These are phyloP conservation scores for Smittium mucronatum DNA, from an alignment of 371 early-diverging fungal species.

Conservation along the genomic window DNA sequence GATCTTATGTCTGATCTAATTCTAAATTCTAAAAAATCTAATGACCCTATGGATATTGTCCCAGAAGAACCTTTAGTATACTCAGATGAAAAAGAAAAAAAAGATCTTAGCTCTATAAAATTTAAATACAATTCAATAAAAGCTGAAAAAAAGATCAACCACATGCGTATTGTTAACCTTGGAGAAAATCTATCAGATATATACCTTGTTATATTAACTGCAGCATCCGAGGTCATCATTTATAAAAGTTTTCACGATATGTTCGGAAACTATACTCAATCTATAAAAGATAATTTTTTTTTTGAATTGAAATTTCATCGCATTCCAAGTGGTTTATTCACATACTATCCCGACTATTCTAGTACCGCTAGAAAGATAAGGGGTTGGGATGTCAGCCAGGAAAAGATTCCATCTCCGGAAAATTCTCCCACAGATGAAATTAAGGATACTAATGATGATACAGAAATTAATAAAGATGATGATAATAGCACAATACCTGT, in stretches of 20 bases:
- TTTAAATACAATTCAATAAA: neutral
- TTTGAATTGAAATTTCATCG: conserved; percentile 26
- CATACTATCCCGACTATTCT: conserved; percentile 25
- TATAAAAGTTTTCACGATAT: conserved; percentile 10
- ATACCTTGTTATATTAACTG: conserved; percentile 18
- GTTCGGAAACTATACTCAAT: neutral
- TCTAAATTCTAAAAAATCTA: no score
- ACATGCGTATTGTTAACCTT: conserved; percentile 21
- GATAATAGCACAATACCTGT: conserved; percentile 11
- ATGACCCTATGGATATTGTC: neutral
- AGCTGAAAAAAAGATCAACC: conserved; percentile 16
- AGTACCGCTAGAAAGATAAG: conserved; percentile 15
- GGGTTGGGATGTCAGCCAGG: conserved; percentile 17
- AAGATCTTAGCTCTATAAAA: conserved; percentile 1
- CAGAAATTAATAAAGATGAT: conserved; percentile 8
- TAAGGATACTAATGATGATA: conserved; percentile 13
- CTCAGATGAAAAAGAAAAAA: conserved; percentile 11
- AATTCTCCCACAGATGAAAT: conserved; percentile 16
- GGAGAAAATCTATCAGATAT: conserved; percentile 19
- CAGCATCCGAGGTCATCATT: conserved; percentile 23
- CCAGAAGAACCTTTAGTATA: neutral
- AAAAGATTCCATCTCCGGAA: no score
- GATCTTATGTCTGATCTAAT: neutral
- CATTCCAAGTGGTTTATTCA: conserved; percentile 19
- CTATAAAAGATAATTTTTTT: conserved; percentile 1